Evolutionary conservation across 2,329 filamentous ascomycete genomes (phyloP).

Genomic region (Arthrobotrys iridis): DNA sequence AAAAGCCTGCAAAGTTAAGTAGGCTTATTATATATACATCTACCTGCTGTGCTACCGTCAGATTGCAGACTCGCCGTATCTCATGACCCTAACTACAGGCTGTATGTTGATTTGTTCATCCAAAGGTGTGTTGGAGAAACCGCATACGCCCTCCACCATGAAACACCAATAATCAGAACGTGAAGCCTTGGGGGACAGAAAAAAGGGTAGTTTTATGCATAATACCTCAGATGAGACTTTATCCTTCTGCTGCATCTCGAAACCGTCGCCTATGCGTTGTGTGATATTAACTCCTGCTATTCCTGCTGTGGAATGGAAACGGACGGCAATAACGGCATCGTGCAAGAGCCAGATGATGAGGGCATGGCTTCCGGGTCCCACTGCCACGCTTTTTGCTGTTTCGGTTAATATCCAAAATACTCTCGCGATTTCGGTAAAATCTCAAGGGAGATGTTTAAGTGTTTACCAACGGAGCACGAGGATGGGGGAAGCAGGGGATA

Average conservation of each 20-base stretch:
- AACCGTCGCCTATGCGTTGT: neutral
- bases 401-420: slow-evolving; percentile 50
- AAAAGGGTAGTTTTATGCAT: slow-evolving; percentile 27
- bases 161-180: slow-evolving; percentile 30
- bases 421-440: slow-evolving; percentile 55
- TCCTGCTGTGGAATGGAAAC: slow-evolving; percentile 31
- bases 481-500: slow-evolving; percentile 33
- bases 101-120: slow-evolving; percentile 28
- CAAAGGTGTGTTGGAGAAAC: slow-evolving; percentile 10
- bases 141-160: slow-evolving; percentile 3
- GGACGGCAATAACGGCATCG: slow-evolving; percentile 42
- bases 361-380: slow-evolving; percentile 33
- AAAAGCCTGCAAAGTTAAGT: slow-evolving; percentile 13
- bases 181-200: slow-evolving; percentile 1
- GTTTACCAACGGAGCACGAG: slow-evolving; percentile 48
- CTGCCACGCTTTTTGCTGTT: slow-evolving; percentile 48
- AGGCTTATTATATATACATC: slow-evolving; percentile 25
- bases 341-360: slow-evolving; percentile 19
- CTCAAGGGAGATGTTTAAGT: slow-evolving; percentile 8
- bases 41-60: slow-evolving; percentile 46
- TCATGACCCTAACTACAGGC: slow-evolving; percentile 35
- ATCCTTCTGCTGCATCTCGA: slow-evolving; percentile 24
- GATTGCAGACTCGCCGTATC: slow-evolving; percentile 31
- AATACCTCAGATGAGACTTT: slow-evolving; percentile 39
- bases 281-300: slow-evolving; percentile 21